phyloP scores from a whole-genome alignment of 352 stramenopile species.

The Plasmopara halstedii region DNA sequence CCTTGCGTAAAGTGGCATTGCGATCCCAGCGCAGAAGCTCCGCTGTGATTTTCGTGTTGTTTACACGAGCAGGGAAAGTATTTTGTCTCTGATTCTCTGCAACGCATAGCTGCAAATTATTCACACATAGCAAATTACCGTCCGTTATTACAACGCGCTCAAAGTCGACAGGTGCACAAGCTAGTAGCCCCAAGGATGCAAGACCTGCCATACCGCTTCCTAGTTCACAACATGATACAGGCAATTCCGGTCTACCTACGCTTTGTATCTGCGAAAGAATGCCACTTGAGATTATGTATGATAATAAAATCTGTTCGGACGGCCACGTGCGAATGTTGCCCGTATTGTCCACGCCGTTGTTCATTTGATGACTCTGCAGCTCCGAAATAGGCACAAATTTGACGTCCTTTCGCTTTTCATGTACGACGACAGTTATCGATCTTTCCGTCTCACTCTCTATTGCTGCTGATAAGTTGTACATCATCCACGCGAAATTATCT shows the following conservation, averaged over 20 bases:
- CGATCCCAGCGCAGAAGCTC: conserved; percentile 72
- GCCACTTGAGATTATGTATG: conserved; percentile 41
- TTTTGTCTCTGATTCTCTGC: conserved; percentile 39
- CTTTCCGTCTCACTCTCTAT: not conserved
- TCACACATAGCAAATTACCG: conserved; percentile 56
- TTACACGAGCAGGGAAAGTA: conserved; percentile 2
- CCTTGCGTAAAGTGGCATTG: conserved; percentile 12
- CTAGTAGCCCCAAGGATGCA: conserved; percentile 50
- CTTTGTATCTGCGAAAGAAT: conserved; percentile 23
- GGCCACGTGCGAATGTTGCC: conserved; percentile 85
- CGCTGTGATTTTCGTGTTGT: conserved; percentile 8
- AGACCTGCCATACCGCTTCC: conserved; percentile 74
- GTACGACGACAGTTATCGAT: conserved; percentile 27
- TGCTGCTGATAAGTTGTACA: conserved; percentile 25
- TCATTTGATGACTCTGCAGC: conserved; percentile 67
- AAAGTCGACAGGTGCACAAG: conserved; percentile 34
- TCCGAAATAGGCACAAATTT: conserved; percentile 49
- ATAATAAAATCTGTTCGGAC: conserved; percentile 67
- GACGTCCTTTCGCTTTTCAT: conserved; percentile 58
- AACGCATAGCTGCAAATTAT: conserved; percentile 60
- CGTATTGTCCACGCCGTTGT: conserved; percentile 81
- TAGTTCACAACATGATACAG: conserved; percentile 58
- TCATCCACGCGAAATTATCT: conserved; percentile 41
- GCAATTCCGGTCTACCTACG: not conserved
- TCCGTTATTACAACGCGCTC: conserved; percentile 56